phyloP scores from a whole-genome alignment of 768 basidiomycete species.

The Neoboletus magnificus region DNA sequence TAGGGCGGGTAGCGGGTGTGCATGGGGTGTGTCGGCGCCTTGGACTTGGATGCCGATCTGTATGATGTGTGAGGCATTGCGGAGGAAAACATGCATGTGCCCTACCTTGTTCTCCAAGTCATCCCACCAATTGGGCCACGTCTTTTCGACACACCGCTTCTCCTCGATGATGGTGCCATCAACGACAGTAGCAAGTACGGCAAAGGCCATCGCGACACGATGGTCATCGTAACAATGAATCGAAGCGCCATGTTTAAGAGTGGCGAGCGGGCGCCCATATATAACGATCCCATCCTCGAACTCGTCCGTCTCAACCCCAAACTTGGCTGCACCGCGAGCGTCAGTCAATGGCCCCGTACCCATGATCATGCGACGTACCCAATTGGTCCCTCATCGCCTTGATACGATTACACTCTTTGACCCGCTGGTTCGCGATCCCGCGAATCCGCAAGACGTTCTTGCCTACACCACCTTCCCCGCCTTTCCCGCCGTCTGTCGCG shows the following conservation, averaged over 20 bases:
- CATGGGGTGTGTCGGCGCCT: constrained; percentile 69
- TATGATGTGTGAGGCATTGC: neutral
- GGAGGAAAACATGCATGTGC: neutral
- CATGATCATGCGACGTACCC: constrained; percentile 46
- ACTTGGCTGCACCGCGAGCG: constrained; percentile 62
- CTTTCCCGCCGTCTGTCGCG: constrained; percentile 51
- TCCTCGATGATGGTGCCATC: constrained; percentile 84
- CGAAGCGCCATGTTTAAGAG: constrained; percentile 66
- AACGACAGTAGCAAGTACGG: constrained; percentile 76
- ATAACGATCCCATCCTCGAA: constrained; percentile 91
- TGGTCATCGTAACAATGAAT: constrained; percentile 98
- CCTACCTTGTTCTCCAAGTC: constrained; percentile 90
- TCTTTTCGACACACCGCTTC: constrained; percentile 98
- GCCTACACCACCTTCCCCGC: constrained; percentile 28
- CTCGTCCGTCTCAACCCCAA: constrained; percentile 89
- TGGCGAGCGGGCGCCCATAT: constrained; percentile 65
- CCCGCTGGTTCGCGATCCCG: constrained; percentile 96
- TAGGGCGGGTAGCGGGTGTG: constrained; percentile 32
- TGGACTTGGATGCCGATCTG: constrained; percentile 88
- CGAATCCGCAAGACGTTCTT: constrained; percentile 70
- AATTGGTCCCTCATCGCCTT: constrained; percentile 95
- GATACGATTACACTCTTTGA: constrained; percentile 98
- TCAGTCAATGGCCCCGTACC: neutral
- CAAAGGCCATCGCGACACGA: constrained; percentile 98
- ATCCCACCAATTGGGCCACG: constrained; percentile 99